Conservation (phyloP, 495 filamentous ascomycete species). For the Trichodelitschia bisporula region DNA sequence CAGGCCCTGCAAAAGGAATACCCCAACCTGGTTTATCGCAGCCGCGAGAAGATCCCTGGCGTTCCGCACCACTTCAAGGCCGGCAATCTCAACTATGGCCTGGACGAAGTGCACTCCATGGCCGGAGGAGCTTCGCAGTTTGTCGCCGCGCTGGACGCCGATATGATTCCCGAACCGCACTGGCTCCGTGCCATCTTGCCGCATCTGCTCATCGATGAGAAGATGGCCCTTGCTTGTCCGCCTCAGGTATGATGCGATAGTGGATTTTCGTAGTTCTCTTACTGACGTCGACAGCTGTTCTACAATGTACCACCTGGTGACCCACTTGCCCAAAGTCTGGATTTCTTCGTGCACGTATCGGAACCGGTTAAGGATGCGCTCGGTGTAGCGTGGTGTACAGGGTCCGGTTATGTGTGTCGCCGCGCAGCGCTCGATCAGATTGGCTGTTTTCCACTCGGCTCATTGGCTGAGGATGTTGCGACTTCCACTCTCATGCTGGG, state of each 20-base stretch:
- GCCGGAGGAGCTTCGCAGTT: conserved; percentile 21
- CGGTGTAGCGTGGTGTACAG: conserved; percentile 25
- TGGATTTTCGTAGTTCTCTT: background rate
- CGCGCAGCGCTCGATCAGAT: conserved; percentile 24
- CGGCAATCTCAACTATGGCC: conserved; percentile 26
- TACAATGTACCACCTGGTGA: conserved; percentile 28
- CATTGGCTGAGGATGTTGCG: conserved; percentile 26
- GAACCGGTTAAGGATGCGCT: conserved; percentile 27
- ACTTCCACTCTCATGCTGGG: conserved; percentile 23
- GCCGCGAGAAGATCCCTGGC: conserved; percentile 21
- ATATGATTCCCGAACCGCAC: conserved; percentile 30
- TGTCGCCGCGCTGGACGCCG: conserved; percentile 27
- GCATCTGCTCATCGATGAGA: conserved; percentile 22
- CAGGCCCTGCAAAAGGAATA: conserved; percentile 8
- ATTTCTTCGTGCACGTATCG: conserved; percentile 23
- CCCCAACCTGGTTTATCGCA: conserved; percentile 22
- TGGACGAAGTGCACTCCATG: conserved; percentile 15
- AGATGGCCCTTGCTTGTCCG: conserved; percentile 25
- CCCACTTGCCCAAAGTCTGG: conserved; percentile 23
- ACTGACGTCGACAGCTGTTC: conserved; percentile 17
- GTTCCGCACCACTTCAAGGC: conserved; percentile 29
- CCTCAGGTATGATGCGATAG: conserved; percentile 21
- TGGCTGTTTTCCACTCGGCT: conserved; percentile 24
- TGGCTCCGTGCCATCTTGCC: conserved; percentile 26
- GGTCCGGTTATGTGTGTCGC: conserved; percentile 26